Evolutionary conservation across 306 rosid species (phyloP).

Genomic region (Gastrolobium bilobum): DNA sequence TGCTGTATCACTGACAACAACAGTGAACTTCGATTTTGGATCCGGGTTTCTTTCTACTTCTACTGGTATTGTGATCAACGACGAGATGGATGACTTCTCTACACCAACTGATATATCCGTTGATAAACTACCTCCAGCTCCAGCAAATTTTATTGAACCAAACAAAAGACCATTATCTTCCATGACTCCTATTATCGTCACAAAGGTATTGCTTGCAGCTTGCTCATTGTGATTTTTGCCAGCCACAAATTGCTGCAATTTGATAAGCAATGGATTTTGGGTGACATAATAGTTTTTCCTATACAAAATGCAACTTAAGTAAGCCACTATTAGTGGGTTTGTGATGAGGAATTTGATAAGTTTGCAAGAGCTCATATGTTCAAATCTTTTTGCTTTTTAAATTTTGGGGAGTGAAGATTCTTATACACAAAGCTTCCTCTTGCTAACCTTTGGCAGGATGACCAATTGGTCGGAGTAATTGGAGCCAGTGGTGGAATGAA

Average conservation of each 20-base stretch:
- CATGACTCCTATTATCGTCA: slow-evolving; percentile 83
- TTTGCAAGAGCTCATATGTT: not conserved
- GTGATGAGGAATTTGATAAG: not conserved
- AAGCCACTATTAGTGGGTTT: not conserved
- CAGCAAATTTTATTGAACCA: slow-evolving; percentile 82
- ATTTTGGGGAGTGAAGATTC: slow-evolving; percentile 14
- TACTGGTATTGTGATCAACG: slow-evolving; percentile 86
- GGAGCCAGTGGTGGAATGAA: slow-evolving; percentile 93
- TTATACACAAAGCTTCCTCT: not conserved
- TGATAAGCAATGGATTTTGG: not conserved
- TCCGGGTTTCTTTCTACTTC: slow-evolving; percentile 81
- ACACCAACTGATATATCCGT: slow-evolving; percentile 69
- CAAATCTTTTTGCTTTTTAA: not conserved
- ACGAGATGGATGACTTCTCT: slow-evolving; percentile 94
- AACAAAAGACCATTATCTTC: slow-evolving; percentile 90
- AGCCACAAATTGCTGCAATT: not conserved
- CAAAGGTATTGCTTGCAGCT: slow-evolving; percentile 65
- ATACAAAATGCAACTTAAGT: not conserved
- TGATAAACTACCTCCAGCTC: slow-evolving; percentile 83
- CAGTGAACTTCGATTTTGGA: slow-evolving; percentile 75
- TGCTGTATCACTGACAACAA: slow-evolving; percentile 85
- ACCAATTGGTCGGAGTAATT: slow-evolving; percentile 73
- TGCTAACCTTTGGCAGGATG: slow-evolving; percentile 62
- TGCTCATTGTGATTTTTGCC: slow-evolving; percentile 6
- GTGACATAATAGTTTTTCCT: slow-evolving; percentile 7